phyloP scores from a whole-genome alignment of 352 stramenopile genomes.

The Phytophthora syringae region DNA sequence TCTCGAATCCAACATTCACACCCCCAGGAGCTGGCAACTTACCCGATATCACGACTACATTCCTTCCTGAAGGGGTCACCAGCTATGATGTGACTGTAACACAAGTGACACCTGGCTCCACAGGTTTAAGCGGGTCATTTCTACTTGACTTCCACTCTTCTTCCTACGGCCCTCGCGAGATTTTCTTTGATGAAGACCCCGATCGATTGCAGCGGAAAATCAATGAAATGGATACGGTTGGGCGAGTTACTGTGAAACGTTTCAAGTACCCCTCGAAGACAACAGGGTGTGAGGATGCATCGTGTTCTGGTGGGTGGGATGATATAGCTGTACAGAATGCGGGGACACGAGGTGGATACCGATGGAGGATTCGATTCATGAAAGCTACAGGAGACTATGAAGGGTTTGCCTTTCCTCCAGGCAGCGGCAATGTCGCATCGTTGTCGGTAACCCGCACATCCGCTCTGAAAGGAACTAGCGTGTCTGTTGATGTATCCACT shows the following conservation, averaged over 20 bases:
- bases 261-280: conserved; percentile 86
- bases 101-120: conserved; percentile 88
- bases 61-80: conserved; percentile 28
- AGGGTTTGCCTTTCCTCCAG: conserved; percentile 76
- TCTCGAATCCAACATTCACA: conserved; percentile 89
- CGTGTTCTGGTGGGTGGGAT: conserved; percentile 93
- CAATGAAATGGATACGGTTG: conserved; percentile 95
- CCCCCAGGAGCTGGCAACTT: conserved; percentile 93
- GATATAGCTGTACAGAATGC: conserved; percentile 70
- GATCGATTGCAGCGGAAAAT: conserved; percentile 91
- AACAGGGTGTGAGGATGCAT: conserved; percentile 54
- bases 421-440: conserved; percentile 78
- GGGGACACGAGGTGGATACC: conserved; percentile 84
- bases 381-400: conserved; percentile 75
- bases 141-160: conserved; percentile 88
- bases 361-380: conserved; percentile 79
- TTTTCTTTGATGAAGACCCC: conserved; percentile 90
- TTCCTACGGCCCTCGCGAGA: conserved; percentile 67
- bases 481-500: conserved; percentile 62
- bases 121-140: conserved; percentile 91
- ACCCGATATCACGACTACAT: conserved; percentile 56
- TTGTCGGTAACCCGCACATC: conserved; percentile 32
- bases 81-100: conserved; percentile 70
- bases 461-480: conserved; percentile 48
- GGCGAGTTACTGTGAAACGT: conserved; percentile 89